These are phyloP conservation scores for Cronartium ribicola DNA, from an alignment of 1,284 basidiomycete genomes.

Conservation along the genomic window DNA sequence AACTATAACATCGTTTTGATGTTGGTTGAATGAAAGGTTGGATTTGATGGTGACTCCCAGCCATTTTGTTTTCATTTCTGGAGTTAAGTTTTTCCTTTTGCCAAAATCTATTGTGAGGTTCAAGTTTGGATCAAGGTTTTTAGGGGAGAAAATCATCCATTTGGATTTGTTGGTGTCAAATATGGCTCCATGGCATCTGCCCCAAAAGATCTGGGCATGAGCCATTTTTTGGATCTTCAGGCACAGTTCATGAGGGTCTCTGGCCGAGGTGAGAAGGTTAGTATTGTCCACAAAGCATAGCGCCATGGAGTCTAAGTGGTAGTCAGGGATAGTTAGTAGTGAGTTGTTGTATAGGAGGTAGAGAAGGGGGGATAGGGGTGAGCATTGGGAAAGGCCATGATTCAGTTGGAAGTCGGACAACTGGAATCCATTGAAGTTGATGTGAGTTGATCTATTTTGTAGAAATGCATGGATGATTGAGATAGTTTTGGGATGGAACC, in stretches of 20 bases:
- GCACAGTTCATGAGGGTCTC: neutral
- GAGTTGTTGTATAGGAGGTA: neutral
- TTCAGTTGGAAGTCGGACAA: neutral
- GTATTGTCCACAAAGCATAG: neutral
- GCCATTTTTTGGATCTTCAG: neutral
- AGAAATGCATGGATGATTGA: neutral
- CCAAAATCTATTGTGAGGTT: neutral
- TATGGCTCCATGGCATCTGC: neutral
- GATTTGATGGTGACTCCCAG: neutral
- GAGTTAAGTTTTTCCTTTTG: neutral
- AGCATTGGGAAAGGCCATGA: neutral
- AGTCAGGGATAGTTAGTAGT: neutral
- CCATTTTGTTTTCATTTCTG: constrained; percentile 4
- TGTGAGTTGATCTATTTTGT: neutral
- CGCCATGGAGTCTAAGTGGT: neutral
- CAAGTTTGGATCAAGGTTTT: neutral
- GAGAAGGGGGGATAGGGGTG: neutral
- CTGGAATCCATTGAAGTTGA: neutral
- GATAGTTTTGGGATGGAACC: neutral
- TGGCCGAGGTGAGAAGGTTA: neutral
- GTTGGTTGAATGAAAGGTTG: constrained; percentile 19
- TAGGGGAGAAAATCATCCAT: neutral
- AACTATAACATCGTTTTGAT: neutral
- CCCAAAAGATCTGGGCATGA: neutral
- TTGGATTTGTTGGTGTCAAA: neutral